Evolutionary conservation across 225 moss, liverwort and hornwort genomes (phyloP), one percentile per base, ranked within the genome.

Genomic region (Asterella californica): DNA sequence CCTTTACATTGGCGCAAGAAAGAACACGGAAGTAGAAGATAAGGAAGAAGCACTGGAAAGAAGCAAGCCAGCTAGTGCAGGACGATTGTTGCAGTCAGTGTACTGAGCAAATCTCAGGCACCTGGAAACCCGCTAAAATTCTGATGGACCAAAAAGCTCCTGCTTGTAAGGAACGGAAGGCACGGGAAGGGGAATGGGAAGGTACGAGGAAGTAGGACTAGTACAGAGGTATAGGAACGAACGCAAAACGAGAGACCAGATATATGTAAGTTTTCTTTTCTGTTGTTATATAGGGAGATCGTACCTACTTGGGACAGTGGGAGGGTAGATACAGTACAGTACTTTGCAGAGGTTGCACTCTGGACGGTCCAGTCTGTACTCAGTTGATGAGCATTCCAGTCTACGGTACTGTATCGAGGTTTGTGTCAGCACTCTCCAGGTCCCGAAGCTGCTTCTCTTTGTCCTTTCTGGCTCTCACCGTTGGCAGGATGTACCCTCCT

Each of bases 341-440:
- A 42, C 42, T 42, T 42, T 37, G 70, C 70, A 70, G 70, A 70
- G 61, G 74, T 73, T 52, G 72, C 70, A 47, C 72, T 29, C 47
- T 72, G 72, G 72, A 72, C 46, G 49, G 72, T 72, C 74, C 74
- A 74, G 74, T 74, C 74, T 74, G 74, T 70, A 46, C 29, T 17
- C 74, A 74, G 74, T 33, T 74, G 74, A 74, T 74, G 74, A 50
- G 74, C 10, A 74, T 53, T 53, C 52, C 53, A 74, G 74, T 50
- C 53, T 50, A 53, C 32, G 32, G 29, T n/a, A 14, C 74, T n/a
- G 46, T 52, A 53, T 50, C 74, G 50, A 74, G 67, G 49, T 50
- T 37, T 53, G 50, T 74, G 74, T 74, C 74, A 74, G 74, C 24
- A 3, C 12, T 47, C 48, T 74, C 47, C 21, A 53, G 29, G 30